Conservation (phyloP, 1,139 yeast genomes). For the Saccharomyces hybrid region DNA sequence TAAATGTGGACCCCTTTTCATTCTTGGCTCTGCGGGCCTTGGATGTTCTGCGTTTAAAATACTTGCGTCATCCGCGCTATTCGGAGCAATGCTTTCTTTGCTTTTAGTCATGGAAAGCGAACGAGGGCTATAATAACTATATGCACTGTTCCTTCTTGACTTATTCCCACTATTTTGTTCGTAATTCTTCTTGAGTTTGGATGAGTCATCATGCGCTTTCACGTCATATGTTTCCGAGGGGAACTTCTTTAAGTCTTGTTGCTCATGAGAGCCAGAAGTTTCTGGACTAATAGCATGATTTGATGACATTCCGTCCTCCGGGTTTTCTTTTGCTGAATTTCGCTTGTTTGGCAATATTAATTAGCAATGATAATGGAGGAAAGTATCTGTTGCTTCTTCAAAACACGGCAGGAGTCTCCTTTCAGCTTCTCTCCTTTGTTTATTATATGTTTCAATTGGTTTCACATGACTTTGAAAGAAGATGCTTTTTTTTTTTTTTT, state of each 20-base stretch:
- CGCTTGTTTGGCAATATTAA: background rate
- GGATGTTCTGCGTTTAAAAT: background rate
- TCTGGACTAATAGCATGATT: background rate
- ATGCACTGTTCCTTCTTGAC: constrained; percentile 6
- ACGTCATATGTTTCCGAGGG: constrained; percentile 3
- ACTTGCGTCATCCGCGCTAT: background rate
- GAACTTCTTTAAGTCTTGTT: background rate
- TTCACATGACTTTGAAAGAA: background rate
- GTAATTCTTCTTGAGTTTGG: constrained; percentile 12
- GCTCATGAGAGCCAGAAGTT: constrained; percentile 3
- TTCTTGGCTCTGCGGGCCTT: constrained; percentile 3
- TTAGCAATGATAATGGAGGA: background rate
- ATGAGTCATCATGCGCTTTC: constrained; percentile 8
- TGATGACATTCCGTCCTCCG: background rate
- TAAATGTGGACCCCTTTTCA: constrained; percentile 15
- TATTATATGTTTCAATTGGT: background rate
- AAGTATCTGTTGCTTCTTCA: background rate
- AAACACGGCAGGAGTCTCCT: background rate
- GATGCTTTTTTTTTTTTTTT: background rate
- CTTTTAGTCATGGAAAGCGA: constrained; percentile 6
- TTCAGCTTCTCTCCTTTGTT: background rate
- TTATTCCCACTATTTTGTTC: constrained; percentile 2
- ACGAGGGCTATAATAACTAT: constrained; percentile 1
- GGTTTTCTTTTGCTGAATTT: background rate
- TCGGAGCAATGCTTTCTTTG: constrained; percentile 5